These are phyloP conservation scores for Escovopsis sp. DNA, from an alignment of 2,329 filamentous ascomycete species.

Conservation along the genomic window DNA sequence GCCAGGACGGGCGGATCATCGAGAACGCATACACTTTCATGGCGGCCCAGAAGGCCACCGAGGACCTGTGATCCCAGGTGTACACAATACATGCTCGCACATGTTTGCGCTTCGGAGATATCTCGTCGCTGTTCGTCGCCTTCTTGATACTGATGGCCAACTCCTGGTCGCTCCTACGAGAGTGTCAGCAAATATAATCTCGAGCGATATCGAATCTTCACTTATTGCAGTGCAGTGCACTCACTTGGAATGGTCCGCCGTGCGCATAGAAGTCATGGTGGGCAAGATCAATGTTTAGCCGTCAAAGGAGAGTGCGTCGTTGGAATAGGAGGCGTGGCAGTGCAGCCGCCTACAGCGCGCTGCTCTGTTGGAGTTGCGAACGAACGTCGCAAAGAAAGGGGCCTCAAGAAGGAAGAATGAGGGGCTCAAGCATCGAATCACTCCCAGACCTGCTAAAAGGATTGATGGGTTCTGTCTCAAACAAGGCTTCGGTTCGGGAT, in stretches of 20 bases:
- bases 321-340: conserved; percentile 3
- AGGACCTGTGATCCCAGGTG: conserved; percentile 97
- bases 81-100: conserved; percentile 96
- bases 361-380: neutral
- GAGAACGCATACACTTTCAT: conserved; percentile 80
- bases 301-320: neutral
- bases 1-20: neutral
- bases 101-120: conserved; percentile 71
- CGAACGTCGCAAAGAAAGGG: neutral
- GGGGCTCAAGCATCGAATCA: no score
- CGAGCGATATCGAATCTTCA: neutral
- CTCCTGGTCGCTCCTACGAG: conserved; percentile 48
- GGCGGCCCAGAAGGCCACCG: conserved; percentile 86
- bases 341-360: conserved; percentile 1
- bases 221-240: conserved; percentile 3
- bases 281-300: conserved; percentile 1
- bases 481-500: no score
- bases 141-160: conserved; percentile 57
- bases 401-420: neutral
- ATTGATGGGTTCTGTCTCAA: no score
- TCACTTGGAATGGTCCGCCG: conserved; percentile 23
- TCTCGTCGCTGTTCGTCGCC: conserved; percentile 53
- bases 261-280: conserved; percentile 18
- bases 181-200: neutral
- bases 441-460: no score